phyloP scores from a whole-genome alignment of 257 asterid species.

The Cinchona pubescens region DNA sequence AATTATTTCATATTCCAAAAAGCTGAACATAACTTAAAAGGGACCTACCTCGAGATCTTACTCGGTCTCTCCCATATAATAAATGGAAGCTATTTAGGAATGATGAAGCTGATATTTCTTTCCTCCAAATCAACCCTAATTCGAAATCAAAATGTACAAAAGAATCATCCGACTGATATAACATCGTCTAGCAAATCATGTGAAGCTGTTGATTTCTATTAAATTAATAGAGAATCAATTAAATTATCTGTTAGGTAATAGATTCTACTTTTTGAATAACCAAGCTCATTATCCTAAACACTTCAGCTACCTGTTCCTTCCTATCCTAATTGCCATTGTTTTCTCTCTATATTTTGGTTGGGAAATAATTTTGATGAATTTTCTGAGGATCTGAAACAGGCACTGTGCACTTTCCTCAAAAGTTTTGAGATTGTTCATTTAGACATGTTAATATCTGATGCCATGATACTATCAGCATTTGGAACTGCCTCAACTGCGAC shows the following conservation, averaged over 20 bases:
- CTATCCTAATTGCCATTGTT: neutral
- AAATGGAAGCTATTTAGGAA: no score
- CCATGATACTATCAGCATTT: neutral
- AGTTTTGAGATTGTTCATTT: neutral
- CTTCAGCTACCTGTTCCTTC: neutral
- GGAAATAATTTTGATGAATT: neutral
- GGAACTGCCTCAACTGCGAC: neutral
- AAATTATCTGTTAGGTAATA: neutral
- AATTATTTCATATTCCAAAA: no score
- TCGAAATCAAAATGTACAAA: no score
- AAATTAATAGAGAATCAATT: no score
- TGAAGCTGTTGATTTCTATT: neutral
- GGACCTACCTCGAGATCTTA: no score
- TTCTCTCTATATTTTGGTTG: no score
- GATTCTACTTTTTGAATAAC: neutral
- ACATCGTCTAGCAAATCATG: neutral
- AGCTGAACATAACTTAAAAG: no score
- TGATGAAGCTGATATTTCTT: no score
- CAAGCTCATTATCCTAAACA: neutral
- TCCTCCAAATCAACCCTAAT: no score
- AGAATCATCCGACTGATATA: no score
- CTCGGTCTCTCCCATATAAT: no score
- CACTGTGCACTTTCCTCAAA: neutral
- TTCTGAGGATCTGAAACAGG: neutral
- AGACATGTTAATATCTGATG: neutral